Evolutionary conservation across 768 basidiomycete species (phyloP), one percentile per base, ranked within the genome.

Genomic region (Rhodotorula graminis): DNA sequence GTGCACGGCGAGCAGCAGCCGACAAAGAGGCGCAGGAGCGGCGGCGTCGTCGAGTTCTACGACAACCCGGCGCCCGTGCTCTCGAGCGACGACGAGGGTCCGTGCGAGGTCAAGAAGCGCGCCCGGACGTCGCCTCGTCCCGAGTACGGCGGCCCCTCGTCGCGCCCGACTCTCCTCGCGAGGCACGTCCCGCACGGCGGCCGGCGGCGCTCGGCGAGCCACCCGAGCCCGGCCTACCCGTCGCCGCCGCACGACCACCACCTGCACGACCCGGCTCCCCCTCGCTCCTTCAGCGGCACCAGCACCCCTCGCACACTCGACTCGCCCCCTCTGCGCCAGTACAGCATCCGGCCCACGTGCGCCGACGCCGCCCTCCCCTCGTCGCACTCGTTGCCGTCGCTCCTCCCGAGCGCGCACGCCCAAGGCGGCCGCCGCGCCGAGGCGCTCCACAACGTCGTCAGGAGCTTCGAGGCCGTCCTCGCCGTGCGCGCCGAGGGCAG

Each of bases 391-490:
- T 15, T 65, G 14, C 64, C 70, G 14, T 46, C 44, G 7, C 65
- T 71, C 33, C 1, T 52, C 31, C 31, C 46, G 9, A 10, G 8
- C 37, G 37, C 37, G 37, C 37, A 37, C 37, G 37, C 37, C 9
- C 37, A 37, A 37, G 23, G 23, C 42, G 31, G 53, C 27, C 4
- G 31, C 9, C 37, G 29, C 53, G 53, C 53, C 37, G 65, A 66
- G 33, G 65, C 65, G 4, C 65, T 71, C 14, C 56, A 56, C 5
- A 12, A 50, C 47, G 70, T 71, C 44, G 70, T 71, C 18, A 18
- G 58, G 40, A 52, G 46, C 21, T 71, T 71, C 56, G 70, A 71
- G 65, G 59, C 65, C 29, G 70, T 71, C 7, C 47, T 62, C 11
- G 70, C 70, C 1, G 61, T 65, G 29, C 27, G 70, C 23, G 70